Base-by-base conservation (phyloP, 2,329 filamentous ascomycete genomes). In the Ambrosiella xylebori region DNA sequence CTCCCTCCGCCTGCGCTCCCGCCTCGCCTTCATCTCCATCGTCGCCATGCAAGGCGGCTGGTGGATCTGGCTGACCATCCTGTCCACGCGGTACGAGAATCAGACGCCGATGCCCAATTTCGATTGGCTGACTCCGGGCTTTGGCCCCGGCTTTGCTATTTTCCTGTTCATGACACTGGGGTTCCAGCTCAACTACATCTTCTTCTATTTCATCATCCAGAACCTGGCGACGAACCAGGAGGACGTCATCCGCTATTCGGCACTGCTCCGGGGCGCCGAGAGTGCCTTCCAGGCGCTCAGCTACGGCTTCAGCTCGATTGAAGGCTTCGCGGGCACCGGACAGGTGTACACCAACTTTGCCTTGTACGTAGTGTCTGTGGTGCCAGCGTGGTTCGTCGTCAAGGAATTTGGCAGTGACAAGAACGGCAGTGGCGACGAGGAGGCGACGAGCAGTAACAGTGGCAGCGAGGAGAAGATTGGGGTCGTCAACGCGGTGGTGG, bases 111-210 rank as follows among this genome's bases (percentile, higher is more conserved):
- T 72, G 15, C 83, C 84, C 0, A 77, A 74, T 0, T 84, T 79
- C 63, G 85, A 88, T 66, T 88, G 85, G 85, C 64, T 66, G 0
- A 75, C 76, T 61, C 61, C 70, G 0, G 82, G 81, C 0, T 88
- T 88, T 57, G 84, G 83, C 0, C 73, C 74, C 44, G 81, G 75
- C 0, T 88, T 88, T 63, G 78, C 75, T 0, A 72, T 86, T 15
- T 88, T 84, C 66, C 64, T 88, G 5, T 78, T 88, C 63, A 74
- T 85, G 63, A 80, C 81, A 0, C 69, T 79, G 9, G 79, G 81
- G 0, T 88, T 88, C 63, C 84, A 88, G 68, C 63, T 86, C 7
- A 88, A 88, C 66, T 88, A 88, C 65, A 73, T 87, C 62, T 87
- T 81, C 66, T 68, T 87, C 73, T 86, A 87, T 69, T 88, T 88